Evolutionary conservation across 768 basidiomycete species (phyloP), one percentile per base, ranked within the genome.

Genomic region (Russula ochroleuca): DNA sequence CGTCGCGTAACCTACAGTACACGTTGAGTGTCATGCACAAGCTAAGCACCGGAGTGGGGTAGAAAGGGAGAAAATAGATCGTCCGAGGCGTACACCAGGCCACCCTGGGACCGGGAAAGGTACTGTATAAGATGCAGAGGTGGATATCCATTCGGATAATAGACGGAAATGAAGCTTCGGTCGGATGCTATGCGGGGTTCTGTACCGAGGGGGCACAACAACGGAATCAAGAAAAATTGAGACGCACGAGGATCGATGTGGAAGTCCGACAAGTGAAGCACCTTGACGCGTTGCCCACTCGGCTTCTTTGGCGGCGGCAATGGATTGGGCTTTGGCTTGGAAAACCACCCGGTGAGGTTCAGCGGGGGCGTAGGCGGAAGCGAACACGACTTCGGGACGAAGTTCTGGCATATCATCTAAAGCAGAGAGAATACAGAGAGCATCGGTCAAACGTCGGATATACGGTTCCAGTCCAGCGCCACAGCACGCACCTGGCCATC

Each of bases 241-340:
- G 21, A 69, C 80, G 54, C 68, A 86, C 88, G 80, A 43, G 88
- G 85, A 72, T 91, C 89, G 56, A 92, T 74, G 71, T 90, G 90
- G 61, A 88, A 78, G 69, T 91, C 89, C 1, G 87, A 88, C n/a
- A 92, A 61, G 70, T 91, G 90, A 62, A 92, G 73, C 0, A 90
- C 84, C 71, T 88, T 90, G 48, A 90, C 75, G 41, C 83, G 78
- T 69, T 87, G 73, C 14, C 88, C 88, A 49, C 83, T 87, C 17
- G 81, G 79, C 70, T 78, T 77, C 71, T 79, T 86, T 0, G 78
- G 78, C 10, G 76, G 64, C n/a, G 86, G 87, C 14, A 85, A 78
- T 5, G 85, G 84, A 33, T 80, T 79, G 1, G 89, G 89, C 71
- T 91, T 92, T 3, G 88, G 86, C 72, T 88, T 91, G 33, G 81